Evolutionary conservation across 2,329 filamentous ascomycete genomes (phyloP), one percentile per base, ranked within the genome.

Genomic region (Aschersonia sp.): DNA sequence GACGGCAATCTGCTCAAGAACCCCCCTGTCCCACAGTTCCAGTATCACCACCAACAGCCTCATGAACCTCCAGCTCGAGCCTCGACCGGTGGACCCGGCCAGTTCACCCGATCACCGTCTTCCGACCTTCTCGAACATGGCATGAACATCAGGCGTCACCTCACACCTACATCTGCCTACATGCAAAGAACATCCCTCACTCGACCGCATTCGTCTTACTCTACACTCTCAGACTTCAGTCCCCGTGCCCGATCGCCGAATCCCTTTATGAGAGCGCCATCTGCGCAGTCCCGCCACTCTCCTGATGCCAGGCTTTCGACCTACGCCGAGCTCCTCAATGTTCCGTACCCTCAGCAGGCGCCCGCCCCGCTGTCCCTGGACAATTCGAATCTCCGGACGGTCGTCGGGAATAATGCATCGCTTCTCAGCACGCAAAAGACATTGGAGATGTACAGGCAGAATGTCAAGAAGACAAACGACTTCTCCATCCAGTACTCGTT

Each of bases 391-490:
- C 69, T 98, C 45, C 83, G 87, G 51, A 80, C 75, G 48, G 81
- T 78, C 12, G 81, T 98, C 30, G 92, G 92, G 43, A 84, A 79
- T 60, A 94, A 94, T 68, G 90, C 90, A 4, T 95, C 89, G 22
- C 73, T 98, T 10, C 76, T 98, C 32, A 89, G 87, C 58, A 83
- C 87, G 35, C 86, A 90, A 60, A 89, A 97, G 67, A 98, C 92
- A 2, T 76, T 98, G 45, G 89, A 97, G 48, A 96, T 97, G 90
- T 98, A 98, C 64, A 79, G 90, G 43, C 83, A 84, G 48, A 98
- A 97, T 59, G 87, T 96, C 50, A 97, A 96, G 69, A 98, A 98
- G 70, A 94, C 92, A 3, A 92, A 85, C 52, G 88, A 96, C 63
- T 75, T 83, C 12, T 82, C 85, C 4, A 85, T 94, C 35, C 88